Base-by-base conservation (phyloP, 192 early-diverging fungal genomes). In the Coemansia sp. region DNA sequence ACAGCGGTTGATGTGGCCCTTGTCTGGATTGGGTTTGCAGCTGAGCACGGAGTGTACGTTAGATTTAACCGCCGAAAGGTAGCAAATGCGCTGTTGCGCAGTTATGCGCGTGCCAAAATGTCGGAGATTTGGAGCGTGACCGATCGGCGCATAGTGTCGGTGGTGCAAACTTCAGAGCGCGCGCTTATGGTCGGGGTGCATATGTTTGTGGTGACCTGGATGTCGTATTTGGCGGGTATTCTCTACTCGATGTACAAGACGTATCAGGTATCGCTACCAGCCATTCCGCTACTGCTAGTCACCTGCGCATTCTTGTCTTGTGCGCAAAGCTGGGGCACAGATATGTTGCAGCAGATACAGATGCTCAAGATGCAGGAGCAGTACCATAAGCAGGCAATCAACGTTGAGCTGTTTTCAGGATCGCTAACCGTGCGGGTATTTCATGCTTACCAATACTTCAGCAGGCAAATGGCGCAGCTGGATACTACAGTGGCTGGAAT, bases 401-500 rank as follows among this genome's bases (percentile, higher is more conserved):
- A 40, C 11, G 21, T 56, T 18, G 21, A 61, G 9, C 8, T 61
- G 33, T 53, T 72, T 31, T 72, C 69, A 9, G 69, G 69, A 39
- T 56, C 63, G 16, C 41, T 42, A 8, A 53, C 58, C 3, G 63
- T 72, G 42, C 69, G 69, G 11, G 63, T 26, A 20, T 65, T 61
- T 19, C 47, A 42, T 5, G 50, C 23, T 0, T 72, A 57, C 35
- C 36, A 37, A 16, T 38, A 19, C 16, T 55, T 72, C 46, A 53
- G 20, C 13, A 33, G 40, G 2, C 14, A 19, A 39, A 33, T 72
- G 12, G 23, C 40, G 16, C 20, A 14, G 37, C 46, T 51, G 14
- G 48, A 54, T 46, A n/a, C 10, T 6, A 10, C 3, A 35, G 45
- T 48, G 33, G 46, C 41, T 5, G 35, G 51, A 14, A 45, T 47